Conservation (phyloP, 768 basidiomycete genomes). For the Coprinopsis strossmayeri region DNA sequence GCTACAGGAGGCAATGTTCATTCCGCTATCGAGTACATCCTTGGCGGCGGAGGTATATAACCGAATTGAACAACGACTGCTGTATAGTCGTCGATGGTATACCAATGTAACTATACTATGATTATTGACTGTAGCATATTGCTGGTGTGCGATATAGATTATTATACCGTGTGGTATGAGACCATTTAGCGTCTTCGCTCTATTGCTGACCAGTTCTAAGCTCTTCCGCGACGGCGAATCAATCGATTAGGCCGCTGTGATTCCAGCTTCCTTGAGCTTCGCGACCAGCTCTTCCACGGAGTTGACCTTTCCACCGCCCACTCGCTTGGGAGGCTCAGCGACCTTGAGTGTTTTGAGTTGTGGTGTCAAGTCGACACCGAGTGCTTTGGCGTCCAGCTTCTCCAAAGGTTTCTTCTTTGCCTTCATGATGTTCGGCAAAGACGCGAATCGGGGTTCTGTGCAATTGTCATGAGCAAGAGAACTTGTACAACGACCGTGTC, state of each 20-base stretch:
- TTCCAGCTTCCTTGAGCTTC: slow-evolving; percentile 86
- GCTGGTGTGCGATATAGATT: too few species aligned
- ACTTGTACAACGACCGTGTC: background rate
- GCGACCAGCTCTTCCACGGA: slow-evolving; percentile 85
- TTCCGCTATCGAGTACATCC: slow-evolving; percentile 88
- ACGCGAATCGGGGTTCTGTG: slow-evolving; percentile 91
- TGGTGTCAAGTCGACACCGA: slow-evolving; percentile 80
- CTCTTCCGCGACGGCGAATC: too few species aligned
- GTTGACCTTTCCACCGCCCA: slow-evolving; percentile 89
- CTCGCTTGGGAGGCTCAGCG: slow-evolving; percentile 80
- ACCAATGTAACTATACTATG: too few species aligned
- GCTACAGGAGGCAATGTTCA: slow-evolving; percentile 94
- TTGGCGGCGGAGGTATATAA: slow-evolving; percentile 64
- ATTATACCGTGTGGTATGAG: too few species aligned
- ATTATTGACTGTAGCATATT: too few species aligned
- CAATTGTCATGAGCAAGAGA: slow-evolving; percentile 6
- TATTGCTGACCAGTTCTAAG: too few species aligned
- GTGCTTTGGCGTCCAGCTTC: slow-evolving; percentile 71
- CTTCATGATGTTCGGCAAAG: slow-evolving; percentile 97
- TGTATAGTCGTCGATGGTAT: too few species aligned
- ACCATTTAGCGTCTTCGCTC: too few species aligned
- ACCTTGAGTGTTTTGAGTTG: slow-evolving; percentile 77
- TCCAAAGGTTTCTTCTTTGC: slow-evolving; percentile 99
- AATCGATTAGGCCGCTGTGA: slow-evolving; percentile 30
- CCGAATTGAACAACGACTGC: too few species aligned